Base-by-base conservation (phyloP, 106 monocot species). In the Ottelia alismoides region DNA sequence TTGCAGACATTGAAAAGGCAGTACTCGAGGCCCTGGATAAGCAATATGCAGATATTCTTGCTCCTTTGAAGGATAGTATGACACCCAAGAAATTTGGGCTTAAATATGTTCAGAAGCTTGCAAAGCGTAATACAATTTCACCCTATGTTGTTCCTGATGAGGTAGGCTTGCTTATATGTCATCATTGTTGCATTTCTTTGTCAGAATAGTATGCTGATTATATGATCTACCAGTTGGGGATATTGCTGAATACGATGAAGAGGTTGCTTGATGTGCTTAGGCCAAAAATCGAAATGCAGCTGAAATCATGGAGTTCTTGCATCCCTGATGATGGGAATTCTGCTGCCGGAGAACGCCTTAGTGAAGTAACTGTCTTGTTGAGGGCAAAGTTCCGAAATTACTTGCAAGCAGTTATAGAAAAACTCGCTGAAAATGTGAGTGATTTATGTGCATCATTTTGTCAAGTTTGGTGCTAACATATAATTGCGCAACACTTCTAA, bases 61-160 rank as follows among this genome's bases (percentile, higher is more conserved):
- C 83, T 49, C 98, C 98, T 51, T 53, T 99, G 28, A 99, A 90
- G 59, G 90, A 99, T 60, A 75, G 65, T 43, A 54, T 86, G 67
- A 58, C 66, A n/a, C 98, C 90, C 11, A 99, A 99, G 74, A 99
- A 86, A 60, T 99, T 99, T 65, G 98, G 90, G n/a, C 75, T 99
- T 30, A 90, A 99, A 53, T 90, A 86, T 58, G 98, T 99, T 11
- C 90, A 99, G 61, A 99, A 99, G 51, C 73, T 99, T 22, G 59
- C 90, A 11, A 90, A 83, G 28, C 85, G 85, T 32, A 78, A 71
- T 70, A 80, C 90, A 17, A 2, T 68, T 0, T 45, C 25, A 7
- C 90, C 85, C 49, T 99, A 99, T 55, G 64, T 45, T 31, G 79
- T 86, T 6, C 75, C 85, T 56, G 83, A 90, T 35, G 98, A 99